Base-by-base conservation (phyloP, 208 protist species). In the Crithidia expoeki region DNA sequence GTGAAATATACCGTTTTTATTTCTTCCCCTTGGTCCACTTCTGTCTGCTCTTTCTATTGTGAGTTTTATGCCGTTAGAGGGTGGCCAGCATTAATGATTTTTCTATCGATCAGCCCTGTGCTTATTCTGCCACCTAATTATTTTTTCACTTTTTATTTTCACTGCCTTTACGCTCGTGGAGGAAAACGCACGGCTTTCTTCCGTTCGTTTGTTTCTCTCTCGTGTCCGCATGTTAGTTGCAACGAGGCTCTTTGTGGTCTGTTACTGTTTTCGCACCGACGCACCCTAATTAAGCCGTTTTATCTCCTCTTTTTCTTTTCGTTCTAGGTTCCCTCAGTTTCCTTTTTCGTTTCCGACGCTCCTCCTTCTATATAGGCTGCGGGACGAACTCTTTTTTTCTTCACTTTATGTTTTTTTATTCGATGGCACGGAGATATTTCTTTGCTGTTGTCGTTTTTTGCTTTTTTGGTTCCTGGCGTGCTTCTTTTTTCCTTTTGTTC, bases 21-120 rank as follows among this genome's bases (percentile, higher is more conserved):
- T 38, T 64, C 12, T 36, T 10, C 52, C 17, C 17, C 49, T 46
- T 32, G 36, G 12, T 33, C 16, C 3, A 33, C 32, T 28, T 28
- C 44, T 6, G 16, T 49, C 23, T 61, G 2, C 36, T 32, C n/a
- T 49, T 61, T 32, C 56, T 42, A 12, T 49, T 4, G 21, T 23
- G 4, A 44, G 21, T 17, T 49, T n/a, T 44, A 21, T 49, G 56
- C 34, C 38, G 36, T 61, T 21, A 61, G 38, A 63, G 58, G 27
- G 27, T 23, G 3, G 40, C 42, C 42, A 51, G 58, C 58, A 51
- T 63, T 7, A 2, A 36, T 23, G 36, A 16, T 38, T 63, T 36
- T 36, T 51, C 42, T 63, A 63, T 49, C 58, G 42, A 51, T 63
- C 42, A 23, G 38, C 42, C 58, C 40, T 63, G 11, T 63, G 58